These are phyloP conservation scores for Rubia peregrina DNA, from an alignment of 305 asterid genomes.

Conservation along the genomic window DNA sequence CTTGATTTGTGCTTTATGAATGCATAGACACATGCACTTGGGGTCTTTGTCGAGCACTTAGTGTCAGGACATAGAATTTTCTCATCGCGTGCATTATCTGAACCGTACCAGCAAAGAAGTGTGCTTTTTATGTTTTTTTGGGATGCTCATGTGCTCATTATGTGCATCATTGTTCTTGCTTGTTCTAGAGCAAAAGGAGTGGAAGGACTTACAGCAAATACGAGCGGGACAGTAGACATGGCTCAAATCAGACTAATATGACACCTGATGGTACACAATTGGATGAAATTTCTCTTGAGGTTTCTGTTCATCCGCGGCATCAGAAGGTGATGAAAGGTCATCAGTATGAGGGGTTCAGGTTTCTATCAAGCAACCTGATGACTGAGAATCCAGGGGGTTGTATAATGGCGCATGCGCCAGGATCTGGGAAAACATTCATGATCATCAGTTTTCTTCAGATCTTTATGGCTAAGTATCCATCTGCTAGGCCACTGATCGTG, in stretches of 20 bases:
- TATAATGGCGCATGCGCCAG: conserved; percentile 90
- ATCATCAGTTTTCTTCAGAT: conserved; percentile 86
- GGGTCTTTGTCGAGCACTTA: background rate
- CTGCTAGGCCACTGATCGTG: conserved; percentile 80
- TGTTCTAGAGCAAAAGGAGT: conserved; percentile 44
- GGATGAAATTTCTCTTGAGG: conserved; percentile 35
- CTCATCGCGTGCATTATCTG: background rate
- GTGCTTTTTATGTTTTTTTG: background rate
- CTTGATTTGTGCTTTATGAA: background rate
- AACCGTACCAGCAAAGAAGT: background rate
- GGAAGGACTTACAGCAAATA: conserved; percentile 47
- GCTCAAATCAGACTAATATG: conserved; percentile 32
- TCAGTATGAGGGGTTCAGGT: conserved; percentile 81
- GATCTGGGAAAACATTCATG: conserved; percentile 89
- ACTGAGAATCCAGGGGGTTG: conserved; percentile 81
- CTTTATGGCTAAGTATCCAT: conserved; percentile 78
- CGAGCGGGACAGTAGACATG: conserved; percentile 50
- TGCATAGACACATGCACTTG: background rate
- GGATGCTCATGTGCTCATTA: conserved; percentile 6
- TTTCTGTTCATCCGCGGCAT: conserved; percentile 79
- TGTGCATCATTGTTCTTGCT: background rate
- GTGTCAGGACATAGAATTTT: background rate
- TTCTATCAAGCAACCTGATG: conserved; percentile 72
- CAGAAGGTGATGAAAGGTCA: conserved; percentile 78
- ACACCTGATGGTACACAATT: conserved; percentile 38